phyloP scores from a whole-genome alignment of 1,284 basidiomycete species.

The Xanthoconium separans region DNA sequence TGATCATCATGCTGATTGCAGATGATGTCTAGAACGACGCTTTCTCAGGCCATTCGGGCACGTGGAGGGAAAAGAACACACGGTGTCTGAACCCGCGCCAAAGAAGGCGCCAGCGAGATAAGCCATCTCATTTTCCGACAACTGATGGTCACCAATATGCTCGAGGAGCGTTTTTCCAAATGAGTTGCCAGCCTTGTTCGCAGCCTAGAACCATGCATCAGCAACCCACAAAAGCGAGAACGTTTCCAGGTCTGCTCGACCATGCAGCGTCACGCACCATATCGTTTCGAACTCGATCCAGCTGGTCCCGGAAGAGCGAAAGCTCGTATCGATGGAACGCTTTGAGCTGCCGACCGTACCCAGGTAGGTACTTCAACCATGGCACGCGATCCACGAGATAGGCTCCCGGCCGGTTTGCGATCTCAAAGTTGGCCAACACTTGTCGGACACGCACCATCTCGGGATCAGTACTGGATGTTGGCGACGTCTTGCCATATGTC shows the following conservation, averaged over 20 bases:
- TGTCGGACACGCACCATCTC: constrained; percentile 52
- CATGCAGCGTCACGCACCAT: neutral
- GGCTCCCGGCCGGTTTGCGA: constrained; percentile 49
- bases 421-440: constrained; percentile 47
- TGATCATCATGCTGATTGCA: constrained; percentile 7
- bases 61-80: neutral
- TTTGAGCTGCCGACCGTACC: constrained; percentile 3
- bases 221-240: too few species aligned
- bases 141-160: constrained; percentile 3
- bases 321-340: neutral
- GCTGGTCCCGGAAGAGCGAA: constrained; percentile 9
- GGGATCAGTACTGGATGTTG: constrained; percentile 50
- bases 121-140: constrained; percentile 16
- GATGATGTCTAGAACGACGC: constrained; percentile 1
- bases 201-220: neutral
- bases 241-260: neutral
- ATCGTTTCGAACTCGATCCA: constrained; percentile 9
- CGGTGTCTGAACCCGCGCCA: constrained; percentile 8
- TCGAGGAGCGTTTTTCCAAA: constrained; percentile 13
- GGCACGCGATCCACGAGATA: constrained; percentile 60
- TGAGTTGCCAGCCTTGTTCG: neutral
- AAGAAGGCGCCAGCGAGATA: constrained; percentile 15
- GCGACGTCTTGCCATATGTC: constrained; percentile 57
- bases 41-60: neutral
- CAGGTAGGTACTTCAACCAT: constrained; percentile 41